Conservation (phyloP, 176 grass and related monocot species). For the Hordeum marinum region DNA sequence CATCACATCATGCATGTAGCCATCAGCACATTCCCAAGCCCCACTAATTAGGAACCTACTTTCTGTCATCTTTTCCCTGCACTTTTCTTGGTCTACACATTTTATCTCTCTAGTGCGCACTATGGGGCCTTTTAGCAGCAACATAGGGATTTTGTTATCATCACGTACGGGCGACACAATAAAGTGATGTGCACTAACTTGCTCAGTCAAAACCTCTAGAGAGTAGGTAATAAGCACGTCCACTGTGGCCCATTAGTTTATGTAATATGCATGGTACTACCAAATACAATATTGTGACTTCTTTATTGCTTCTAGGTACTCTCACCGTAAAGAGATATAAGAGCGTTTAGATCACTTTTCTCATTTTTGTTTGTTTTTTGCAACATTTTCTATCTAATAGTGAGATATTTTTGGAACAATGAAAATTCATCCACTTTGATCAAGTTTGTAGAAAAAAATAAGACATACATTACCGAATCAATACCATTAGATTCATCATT, state of each 20-base stretch:
- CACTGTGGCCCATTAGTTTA: neutral
- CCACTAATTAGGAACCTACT: conserved; percentile 21
- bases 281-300: too few species aligned
- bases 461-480: too few species aligned
- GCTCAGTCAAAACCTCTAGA: neutral
- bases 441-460: too few species aligned
- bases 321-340: too few species aligned
- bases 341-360: too few species aligned
- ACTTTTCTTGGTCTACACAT: conserved; percentile 7
- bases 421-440: neutral
- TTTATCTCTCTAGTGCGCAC: conserved; percentile 28
- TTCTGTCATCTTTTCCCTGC: conserved; percentile 17
- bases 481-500: too few species aligned
- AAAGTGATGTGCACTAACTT: neutral
- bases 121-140: neutral
- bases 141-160: neutral
- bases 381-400: neutral
- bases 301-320: too few species aligned
- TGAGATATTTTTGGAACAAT: neutral
- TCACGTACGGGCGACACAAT: neutral
- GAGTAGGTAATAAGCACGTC: neutral
- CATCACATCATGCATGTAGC: neutral
- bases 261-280: neutral
- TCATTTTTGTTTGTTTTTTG: too few species aligned
- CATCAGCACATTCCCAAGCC: conserved; percentile 14